These are phyloP conservation scores for Thecaphora frezii DNA, from an alignment of 1,284 basidiomycete genomes.

Conservation along the genomic window DNA sequence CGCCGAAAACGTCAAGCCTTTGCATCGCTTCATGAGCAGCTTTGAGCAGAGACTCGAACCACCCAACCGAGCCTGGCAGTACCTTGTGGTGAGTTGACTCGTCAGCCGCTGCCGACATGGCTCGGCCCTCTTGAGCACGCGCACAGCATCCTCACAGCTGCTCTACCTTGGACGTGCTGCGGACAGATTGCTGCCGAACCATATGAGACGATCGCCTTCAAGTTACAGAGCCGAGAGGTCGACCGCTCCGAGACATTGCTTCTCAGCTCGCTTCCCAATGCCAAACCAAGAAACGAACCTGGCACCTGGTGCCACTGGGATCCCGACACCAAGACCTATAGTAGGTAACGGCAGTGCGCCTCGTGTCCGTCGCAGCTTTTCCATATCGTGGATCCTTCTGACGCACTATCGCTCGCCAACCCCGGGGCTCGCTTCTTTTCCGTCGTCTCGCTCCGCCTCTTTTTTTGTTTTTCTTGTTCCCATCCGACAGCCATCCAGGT, in stretches of 20 bases:
- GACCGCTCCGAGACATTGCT: conserved; percentile 64
- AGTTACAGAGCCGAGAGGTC: conserved; percentile 94
- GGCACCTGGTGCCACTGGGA: conserved; percentile 54
- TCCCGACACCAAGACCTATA: conserved; percentile 48
- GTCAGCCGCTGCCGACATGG: conserved; percentile 5
- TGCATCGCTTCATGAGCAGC: conserved; percentile 93
- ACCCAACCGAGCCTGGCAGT: conserved; percentile 93
- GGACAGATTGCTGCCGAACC: conserved; percentile 87
- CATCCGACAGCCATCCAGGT: conserved; percentile 34
- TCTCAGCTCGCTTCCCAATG: conserved; percentile 24
- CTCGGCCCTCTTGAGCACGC: conserved; percentile 61
- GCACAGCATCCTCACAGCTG: no score
- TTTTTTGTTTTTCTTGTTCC: neutral
- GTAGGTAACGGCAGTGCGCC: neutral
- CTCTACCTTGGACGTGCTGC: no score
- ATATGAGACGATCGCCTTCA: conserved; percentile 97
- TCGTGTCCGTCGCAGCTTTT: no score
- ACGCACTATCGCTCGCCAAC: no score
- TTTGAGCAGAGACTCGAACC: conserved; percentile 97
- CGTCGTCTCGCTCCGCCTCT: no score
- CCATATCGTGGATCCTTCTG: no score
- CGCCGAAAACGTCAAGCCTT: conserved; percentile 78
- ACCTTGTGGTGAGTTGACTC: conserved; percentile 72
- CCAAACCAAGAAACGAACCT: conserved; percentile 41
- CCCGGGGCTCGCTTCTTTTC: no score